Base-by-base conservation (phyloP, 106 monocot genomes). In the Gastrodia elata region DNA sequence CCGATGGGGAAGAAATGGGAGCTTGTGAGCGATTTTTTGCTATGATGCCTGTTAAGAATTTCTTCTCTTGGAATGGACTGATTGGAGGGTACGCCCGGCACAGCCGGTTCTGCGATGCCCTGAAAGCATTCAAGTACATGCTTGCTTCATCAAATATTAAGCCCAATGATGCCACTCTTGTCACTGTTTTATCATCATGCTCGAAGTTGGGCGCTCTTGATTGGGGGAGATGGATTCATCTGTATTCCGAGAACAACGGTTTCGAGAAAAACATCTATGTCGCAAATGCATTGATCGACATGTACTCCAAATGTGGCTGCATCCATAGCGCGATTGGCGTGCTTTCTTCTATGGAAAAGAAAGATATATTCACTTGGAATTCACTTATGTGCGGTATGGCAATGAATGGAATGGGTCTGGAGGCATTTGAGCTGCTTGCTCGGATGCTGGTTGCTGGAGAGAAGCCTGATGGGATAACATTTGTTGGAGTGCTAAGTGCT, bases 251-350 rank as follows among this genome's bases (percentile, higher is more conserved):
- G 13, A 65, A 26, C 43, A 79, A 78, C 35, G 73, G 78, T 6
- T 80, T 88, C 37, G 72, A 74, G 39, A 10, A 9, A 2, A 72
- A 76, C 24, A 5, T 73, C 4, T 76, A 79, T 46, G 79, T 91
- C 13, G 71, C 68, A 16, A 86, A 83, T 71, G 88, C 71, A 6
- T 75, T 88, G 2, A 79, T 88, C 2, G 88, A 91, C 65, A 87
- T 91, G 91, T 91, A 88, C 42, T 68, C 82, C 4, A 91, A 86
- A 74, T 91, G 91, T 71, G 91, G 91, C 7, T 82, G 82, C 76
- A 70, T 91, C 24, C 52, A 73, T 2, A 77, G 71, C n/a, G 83
- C 88, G 8, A 20, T 80, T 5, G 10, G 36, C 36, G 76, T 91
- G 18, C 88, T 91, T 24, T 0, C 42, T 10, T 15, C 38, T 13